Conservation (phyloP, 345 rosid species). For the Passiflora organensis region DNA sequence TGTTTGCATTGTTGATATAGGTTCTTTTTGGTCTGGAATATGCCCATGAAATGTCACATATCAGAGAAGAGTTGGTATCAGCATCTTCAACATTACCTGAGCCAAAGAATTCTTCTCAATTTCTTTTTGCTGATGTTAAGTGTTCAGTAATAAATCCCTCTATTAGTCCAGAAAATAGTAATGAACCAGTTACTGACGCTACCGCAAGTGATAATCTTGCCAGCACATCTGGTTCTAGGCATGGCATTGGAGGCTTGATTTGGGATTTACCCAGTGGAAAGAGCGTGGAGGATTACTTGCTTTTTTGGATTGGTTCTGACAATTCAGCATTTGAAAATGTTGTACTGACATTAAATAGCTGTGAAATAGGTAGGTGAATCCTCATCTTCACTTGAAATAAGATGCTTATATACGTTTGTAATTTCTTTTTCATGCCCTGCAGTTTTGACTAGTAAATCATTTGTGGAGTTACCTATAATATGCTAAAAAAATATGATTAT, state of each 20-base stretch:
- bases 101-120: conserved; percentile 19
- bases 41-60: conserved; percentile 46
- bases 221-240: conserved; percentile 24
- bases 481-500: too few relatives aligned
- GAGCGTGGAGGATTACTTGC: conserved; percentile 60
- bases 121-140: conserved; percentile 50
- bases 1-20: conserved; percentile 32
- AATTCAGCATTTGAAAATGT: conserved; percentile 77
- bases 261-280: conserved; percentile 62
- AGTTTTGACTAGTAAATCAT: neutral
- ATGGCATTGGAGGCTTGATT: conserved; percentile 63
- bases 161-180: conserved; percentile 21
- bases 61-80: conserved; percentile 42
- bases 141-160: conserved; percentile 50
- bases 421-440: too few relatives aligned
- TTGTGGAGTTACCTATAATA: too few relatives aligned
- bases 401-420: too few relatives aligned
- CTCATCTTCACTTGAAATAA: neutral
- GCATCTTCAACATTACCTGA: conserved; percentile 21
- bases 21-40: conserved; percentile 87
- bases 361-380: conserved; percentile 61
- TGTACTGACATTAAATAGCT: conserved; percentile 71
- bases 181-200: conserved; percentile 22
- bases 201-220: conserved; percentile 20
- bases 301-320: conserved; percentile 76